A percentile compares a stretch with the other conserved stretches of the same genome.
These are phyloP conservation scores for Perkinsus olseni DNA, from an alignment of 169 alveolate species.

Conservation along the genomic window DNA sequence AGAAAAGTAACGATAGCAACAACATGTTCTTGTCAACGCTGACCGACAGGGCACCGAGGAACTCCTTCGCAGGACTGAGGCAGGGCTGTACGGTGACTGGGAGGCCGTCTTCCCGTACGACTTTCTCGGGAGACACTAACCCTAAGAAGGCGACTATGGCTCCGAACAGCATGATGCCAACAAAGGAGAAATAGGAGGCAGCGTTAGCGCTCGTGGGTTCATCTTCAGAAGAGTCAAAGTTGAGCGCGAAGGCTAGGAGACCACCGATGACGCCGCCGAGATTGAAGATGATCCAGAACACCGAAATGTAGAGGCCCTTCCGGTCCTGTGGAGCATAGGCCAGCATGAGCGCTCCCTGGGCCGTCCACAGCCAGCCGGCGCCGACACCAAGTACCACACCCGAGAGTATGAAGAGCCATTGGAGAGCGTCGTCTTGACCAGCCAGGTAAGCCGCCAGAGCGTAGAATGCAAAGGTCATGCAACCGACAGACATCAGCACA, in stretches of 20 bases:
- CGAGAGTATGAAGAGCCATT: background rate
- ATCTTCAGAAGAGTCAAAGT: slow-evolving; percentile 1
- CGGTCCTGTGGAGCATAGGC: slow-evolving; percentile 20
- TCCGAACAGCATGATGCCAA: background rate
- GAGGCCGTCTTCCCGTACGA: background rate
- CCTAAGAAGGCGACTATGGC: background rate
- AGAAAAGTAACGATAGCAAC: slow-evolving; percentile 12
- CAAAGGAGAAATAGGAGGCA: background rate
- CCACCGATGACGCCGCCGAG: slow-evolving; percentile 37
- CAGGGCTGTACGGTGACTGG: background rate
- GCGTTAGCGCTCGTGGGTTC: background rate
- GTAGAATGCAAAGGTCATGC: background rate
- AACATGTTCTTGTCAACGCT: background rate
- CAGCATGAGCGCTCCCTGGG: slow-evolving; percentile 34
- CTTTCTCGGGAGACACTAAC: background rate
- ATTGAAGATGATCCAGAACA: slow-evolving; percentile 34
- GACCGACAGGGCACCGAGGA: background rate
- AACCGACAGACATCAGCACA: background rate
- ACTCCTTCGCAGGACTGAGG: background rate
- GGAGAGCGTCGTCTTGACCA: background rate
- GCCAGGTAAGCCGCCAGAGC: background rate
- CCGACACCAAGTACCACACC: slow-evolving; percentile 17
- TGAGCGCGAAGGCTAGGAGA: slow-evolving; percentile 19
- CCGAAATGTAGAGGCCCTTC: slow-evolving; percentile 19
- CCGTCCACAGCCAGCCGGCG: slow-evolving; percentile 35